Base-by-base conservation (phyloP, 495 filamentous ascomycete genomes). In the Glutinoglossum americanum region DNA sequence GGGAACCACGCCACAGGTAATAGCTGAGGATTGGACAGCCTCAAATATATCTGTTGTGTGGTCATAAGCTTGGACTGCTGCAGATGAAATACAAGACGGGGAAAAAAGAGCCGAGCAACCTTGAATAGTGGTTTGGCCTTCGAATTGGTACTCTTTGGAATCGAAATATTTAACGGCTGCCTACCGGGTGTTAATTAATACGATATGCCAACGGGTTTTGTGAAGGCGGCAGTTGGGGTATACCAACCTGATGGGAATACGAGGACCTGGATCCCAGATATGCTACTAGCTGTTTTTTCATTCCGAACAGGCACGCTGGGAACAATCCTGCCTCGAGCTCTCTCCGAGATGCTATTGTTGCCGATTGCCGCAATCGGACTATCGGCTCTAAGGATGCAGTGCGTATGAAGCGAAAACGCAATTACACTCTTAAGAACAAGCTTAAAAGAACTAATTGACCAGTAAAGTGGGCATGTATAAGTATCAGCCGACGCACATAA, bases 191-290 rank as follows among this genome's bases (percentile, higher is more conserved):
- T 2, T 3, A 25, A 25, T 23, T 27, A 49, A 49, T 27, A 15
- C 47, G n/a, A 26, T 41, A 57, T 54, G 6, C 15, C 23, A 15
- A 2, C 21, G 47, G 8, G 47, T 1, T 9, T 9, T 49, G 47
- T 8, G 8, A 23, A 49, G 47, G n/a, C 2, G 13, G 6, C 47
- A 23, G 25, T 10, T 25, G 21, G 11, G 51, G 37, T 23, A 21
- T 51, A 57, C 65, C 1, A 75, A 93, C 89, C 79, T 96, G 89
- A 68, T 97, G 89, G 10, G 92, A 89, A 69, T 93, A 94, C 10
- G 88, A 90, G 4, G 84, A 78, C 19, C 73, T 62, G 11, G 90
- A 89, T 19, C 90, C 90, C n/a, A 97, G 69, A 65, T 84, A 97
- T 37, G 84, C 82, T 26, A 94, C 85, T 11, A 27, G 25, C 47